Percentiles rank a stretch among this genome's conserved stretches.
Conservation (phyloP, 768 basidiomycete genomes). For the Hypholoma sublateritium region DNA sequence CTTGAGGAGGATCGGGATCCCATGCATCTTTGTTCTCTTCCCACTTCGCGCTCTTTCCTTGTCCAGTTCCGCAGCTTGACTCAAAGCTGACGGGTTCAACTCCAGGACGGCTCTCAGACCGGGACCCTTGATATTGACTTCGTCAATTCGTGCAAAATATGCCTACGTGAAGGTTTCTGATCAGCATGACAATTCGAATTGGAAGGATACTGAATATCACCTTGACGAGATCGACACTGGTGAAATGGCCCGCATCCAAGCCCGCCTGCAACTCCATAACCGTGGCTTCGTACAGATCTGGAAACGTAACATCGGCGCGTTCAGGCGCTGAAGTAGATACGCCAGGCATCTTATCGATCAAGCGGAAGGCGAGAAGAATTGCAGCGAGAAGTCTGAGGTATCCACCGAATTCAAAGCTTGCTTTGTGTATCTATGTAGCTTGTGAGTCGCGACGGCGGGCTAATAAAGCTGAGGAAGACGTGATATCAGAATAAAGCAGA, state of each 20-base stretch:
- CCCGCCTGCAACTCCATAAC: conserved; percentile 55
- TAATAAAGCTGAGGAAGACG: no score
- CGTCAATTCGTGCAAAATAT: conserved; percentile 64
- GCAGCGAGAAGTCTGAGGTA: no score
- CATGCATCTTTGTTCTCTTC: conserved; percentile 48
- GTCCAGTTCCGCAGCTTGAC: conserved; percentile 51
- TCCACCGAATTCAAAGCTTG: no score
- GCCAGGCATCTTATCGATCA: no score
- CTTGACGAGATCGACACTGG: conserved; percentile 62
- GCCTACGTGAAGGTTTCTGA: conserved; percentile 36
- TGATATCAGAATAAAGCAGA: no score
- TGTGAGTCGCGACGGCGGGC: no score
- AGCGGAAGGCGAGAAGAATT: no score
- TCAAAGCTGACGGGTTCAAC: conserved; percentile 50
- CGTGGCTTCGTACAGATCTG: conserved; percentile 63
- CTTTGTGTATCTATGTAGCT: no score
- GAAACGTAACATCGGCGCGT: conserved; percentile 22
- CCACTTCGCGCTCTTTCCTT: conserved; percentile 39
- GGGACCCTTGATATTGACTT: conserved; percentile 65
- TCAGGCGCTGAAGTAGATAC: background rate
- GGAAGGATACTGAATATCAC: conserved; percentile 23
- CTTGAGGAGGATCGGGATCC: conserved; percentile 53
- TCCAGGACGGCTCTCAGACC: conserved; percentile 59
- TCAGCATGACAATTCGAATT: no score
- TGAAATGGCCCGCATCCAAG: conserved; percentile 47